These are phyloP conservation scores for Parachlorella kessleri DNA, from an alignment of 139 green algal species.

Conservation along the genomic window DNA sequence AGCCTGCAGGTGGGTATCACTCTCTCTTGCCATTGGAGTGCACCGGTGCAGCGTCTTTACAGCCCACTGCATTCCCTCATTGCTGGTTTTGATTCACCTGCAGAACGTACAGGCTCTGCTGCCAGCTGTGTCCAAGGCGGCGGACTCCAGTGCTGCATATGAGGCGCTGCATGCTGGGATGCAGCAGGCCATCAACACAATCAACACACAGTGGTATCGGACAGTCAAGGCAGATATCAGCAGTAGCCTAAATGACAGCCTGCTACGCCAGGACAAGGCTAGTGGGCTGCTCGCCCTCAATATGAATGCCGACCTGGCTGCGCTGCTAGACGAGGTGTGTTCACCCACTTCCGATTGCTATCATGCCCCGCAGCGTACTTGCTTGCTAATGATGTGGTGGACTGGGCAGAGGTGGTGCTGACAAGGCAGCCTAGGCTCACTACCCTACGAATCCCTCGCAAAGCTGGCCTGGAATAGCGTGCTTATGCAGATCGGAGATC, in stretches of 20 bases:
- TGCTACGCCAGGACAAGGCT: slow-evolving; percentile 66
- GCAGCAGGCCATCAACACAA: slow-evolving; percentile 80
- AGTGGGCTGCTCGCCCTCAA: slow-evolving; percentile 78
- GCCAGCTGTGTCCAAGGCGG: slow-evolving; percentile 61
- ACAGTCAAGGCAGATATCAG: slow-evolving; percentile 60
- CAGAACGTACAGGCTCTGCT: slow-evolving; percentile 15
- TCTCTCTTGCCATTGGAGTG: too few relatives aligned
- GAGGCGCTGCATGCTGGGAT: slow-evolving; percentile 70
- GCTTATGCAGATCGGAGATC: too few relatives aligned
- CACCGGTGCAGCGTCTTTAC: too few relatives aligned
- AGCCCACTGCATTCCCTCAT: too few relatives aligned
- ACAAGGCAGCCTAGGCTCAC: too few relatives aligned
- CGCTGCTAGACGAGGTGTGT: slow-evolving; percentile 63
- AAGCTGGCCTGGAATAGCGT: too few relatives aligned
- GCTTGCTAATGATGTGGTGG: too few relatives aligned
- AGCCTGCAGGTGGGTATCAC: background rate
- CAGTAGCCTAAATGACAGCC: slow-evolving; percentile 65
- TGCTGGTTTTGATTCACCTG: too few relatives aligned
- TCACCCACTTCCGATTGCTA: too few relatives aligned
- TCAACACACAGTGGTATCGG: slow-evolving; percentile 82
- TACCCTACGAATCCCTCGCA: too few relatives aligned
- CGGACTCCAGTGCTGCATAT: slow-evolving; percentile 68
- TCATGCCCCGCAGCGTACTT: too few relatives aligned
- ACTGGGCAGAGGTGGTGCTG: too few relatives aligned
- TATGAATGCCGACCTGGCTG: slow-evolving; percentile 78